A percentile compares a stretch with the other conserved stretches of the same genome.
These are phyloP conservation scores for Penicillium corylophilum DNA, from an alignment of 2,329 filamentous ascomycete species.

Conservation along the genomic window DNA sequence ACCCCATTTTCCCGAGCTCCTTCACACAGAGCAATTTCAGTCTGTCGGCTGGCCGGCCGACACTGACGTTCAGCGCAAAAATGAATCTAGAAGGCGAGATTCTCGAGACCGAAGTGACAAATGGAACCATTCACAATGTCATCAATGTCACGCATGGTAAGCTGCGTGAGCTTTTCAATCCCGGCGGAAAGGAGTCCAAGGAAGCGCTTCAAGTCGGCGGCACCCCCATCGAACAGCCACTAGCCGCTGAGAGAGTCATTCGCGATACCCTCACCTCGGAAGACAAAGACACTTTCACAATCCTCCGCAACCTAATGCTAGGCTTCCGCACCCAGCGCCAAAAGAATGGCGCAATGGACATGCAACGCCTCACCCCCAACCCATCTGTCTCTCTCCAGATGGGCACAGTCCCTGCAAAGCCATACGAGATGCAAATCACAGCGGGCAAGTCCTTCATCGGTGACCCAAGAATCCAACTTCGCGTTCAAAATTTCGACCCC, in stretches of 20 bases:
- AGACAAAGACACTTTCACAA: conserved; percentile 36
- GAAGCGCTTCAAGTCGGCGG: conserved; percentile 34
- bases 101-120: conserved; percentile 54
- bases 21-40: conserved; percentile 55
- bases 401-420: conserved; percentile 21
- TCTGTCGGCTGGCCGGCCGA: conserved; percentile 53
- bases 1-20: conserved; percentile 56
- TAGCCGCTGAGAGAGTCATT: conserved; percentile 19
- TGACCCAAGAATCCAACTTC: conserved; percentile 44
- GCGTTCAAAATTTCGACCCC: conserved; percentile 29
- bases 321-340: conserved; percentile 37
- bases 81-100: conserved; percentile 53
- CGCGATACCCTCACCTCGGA: conserved; percentile 32
- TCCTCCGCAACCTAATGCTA: conserved; percentile 39
- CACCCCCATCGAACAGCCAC: conserved; percentile 18
- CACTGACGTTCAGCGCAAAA: conserved; percentile 61
- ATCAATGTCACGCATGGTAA: conserved; percentile 51
- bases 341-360: conserved; percentile 43
- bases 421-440: conserved; percentile 31
- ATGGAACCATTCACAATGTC: conserved; percentile 57
- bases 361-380: conserved; percentile 12
- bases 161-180: conserved; percentile 40
- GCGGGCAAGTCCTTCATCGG: conserved; percentile 37
- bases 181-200: conserved; percentile 14
- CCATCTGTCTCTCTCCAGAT: conserved; percentile 27